These are phyloP conservation scores for Meyerozyma carpophila DNA, from an alignment of 1,139 yeast species.

Conservation along the genomic window DNA sequence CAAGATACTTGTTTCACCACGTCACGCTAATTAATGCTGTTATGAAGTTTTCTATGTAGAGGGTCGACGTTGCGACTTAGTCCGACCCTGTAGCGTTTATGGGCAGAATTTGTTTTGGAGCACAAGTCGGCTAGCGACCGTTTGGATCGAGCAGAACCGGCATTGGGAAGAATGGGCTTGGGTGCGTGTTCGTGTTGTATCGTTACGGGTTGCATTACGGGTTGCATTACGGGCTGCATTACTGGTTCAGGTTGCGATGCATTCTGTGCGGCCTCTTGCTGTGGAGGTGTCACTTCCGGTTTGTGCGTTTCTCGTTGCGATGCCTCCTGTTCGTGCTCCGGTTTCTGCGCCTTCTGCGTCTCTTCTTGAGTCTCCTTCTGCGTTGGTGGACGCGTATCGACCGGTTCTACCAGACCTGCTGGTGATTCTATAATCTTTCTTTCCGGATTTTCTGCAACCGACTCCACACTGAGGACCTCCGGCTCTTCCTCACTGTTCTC, in stretches of 20 bases:
- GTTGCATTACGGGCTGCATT: no score
- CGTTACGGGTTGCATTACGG: no score
- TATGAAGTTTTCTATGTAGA: background rate
- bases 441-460: background rate
- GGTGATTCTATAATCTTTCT: background rate
- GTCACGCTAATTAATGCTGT: background rate
- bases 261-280: no score
- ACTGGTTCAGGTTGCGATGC: no score
- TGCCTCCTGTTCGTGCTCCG: no score
- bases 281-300: no score
- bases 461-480: background rate
- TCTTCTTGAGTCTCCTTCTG: background rate
- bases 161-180: background rate
- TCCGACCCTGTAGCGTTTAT: background rate
- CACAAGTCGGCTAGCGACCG: background rate
- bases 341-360: background rate
- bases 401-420: background rate
- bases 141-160: background rate
- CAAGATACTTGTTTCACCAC: slow-evolving; percentile 40
- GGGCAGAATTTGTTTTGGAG: background rate
- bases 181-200: no score
- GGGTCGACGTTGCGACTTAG: slow-evolving; percentile 1
- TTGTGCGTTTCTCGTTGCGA: no score
- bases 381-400: no score
- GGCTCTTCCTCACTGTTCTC: background rate